Evolutionary conservation across 495 filamentous ascomycete species (phyloP), one percentile per base, ranked within the genome.

Genomic region (Xanthoparmelia taractica): DNA sequence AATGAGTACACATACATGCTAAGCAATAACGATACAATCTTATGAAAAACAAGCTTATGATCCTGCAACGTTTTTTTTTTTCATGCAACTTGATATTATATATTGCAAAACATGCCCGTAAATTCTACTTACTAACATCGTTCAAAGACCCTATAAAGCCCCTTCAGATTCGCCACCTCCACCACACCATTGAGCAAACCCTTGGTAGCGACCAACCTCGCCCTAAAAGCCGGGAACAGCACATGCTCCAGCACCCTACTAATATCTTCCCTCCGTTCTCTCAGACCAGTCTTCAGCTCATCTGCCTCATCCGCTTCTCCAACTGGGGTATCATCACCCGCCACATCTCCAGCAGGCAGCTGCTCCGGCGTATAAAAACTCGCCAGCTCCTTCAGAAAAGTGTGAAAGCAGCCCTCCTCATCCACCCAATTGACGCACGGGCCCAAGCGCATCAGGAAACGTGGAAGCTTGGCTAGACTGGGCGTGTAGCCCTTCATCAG

Each of bases 71-170:
- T n/a, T n/a, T n/a, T n/a, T n/a, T n/a, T n/a, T 25, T 25, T 11
- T 31, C 11, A 31, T 36, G 34, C 34, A 36, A 36, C 34, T 36
- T 36, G 29, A 15, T 18, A 15, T 8, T 5, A 50, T 15, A 17
- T 20, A 10, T 13, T 3, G 10, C 37, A 18, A 4, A 20, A n/a
- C 8, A 11, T 4, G 25, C 55, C 38, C 17, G 6, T 33, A 45
- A 59, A 11, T 6, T n/a, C 23, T 11, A 25, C 29, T n/a, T n/a
- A n/a, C n/a, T 73, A 97, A 74, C 92, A 97, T 57, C 95, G 81
- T 76, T 99, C 95, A 78, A 99, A 99, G n/a, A 97, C 92, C 48
- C 90, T 79, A 74, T 99, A 99, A 58, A 99, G 72, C 6, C 95
- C 92, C 73, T 96, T 97, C 62, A 97, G 75, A 78, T 96, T 89